Conservation (phyloP, 2,329 filamentous ascomycete species). For the Ceratocystis colombiana region DNA sequence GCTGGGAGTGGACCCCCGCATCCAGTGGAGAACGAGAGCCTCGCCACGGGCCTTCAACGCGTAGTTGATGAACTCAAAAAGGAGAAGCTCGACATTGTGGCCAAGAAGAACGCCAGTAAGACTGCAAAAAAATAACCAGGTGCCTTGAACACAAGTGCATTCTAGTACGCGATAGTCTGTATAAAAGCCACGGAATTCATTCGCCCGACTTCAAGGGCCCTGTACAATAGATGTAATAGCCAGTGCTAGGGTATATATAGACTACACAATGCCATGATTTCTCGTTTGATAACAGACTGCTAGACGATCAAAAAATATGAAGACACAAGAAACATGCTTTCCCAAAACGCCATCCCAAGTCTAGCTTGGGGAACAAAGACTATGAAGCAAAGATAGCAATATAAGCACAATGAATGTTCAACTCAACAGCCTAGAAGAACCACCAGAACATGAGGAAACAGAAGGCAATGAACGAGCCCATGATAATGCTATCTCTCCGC, state of each 20-base stretch:
- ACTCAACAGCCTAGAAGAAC: conserved; percentile 37
- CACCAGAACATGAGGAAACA: conserved; percentile 82
- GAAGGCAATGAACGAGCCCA: conserved; percentile 82
- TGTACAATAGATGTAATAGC: conserved; percentile 5
- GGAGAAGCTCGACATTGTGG: conserved; percentile 31
- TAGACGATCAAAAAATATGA: neutral
- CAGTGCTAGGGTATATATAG: neutral
- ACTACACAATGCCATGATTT: neutral
- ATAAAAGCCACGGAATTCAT: neutral
- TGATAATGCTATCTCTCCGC: conserved; percentile 85
- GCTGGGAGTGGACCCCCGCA: conserved; percentile 67
- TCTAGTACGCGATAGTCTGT: conserved; percentile 23
- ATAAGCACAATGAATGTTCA: neutral
- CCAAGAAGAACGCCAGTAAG: conserved; percentile 22
- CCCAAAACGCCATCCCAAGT: conserved; percentile 23
- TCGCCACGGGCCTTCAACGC: conserved; percentile 54
- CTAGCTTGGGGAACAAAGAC: conserved; percentile 33
- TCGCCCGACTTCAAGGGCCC: neutral
- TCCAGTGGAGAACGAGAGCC: conserved; percentile 53
- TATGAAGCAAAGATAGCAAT: conserved; percentile 12
- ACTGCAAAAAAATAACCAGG: neutral
- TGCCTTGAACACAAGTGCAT: neutral
- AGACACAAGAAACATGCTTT: conserved; percentile 17
- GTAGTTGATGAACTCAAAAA: conserved; percentile 50
- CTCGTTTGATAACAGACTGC: conserved; percentile 8